Conservation (phyloP, 2,329 filamentous ascomycete species). For the Aureobasidium leucospermi region DNA sequence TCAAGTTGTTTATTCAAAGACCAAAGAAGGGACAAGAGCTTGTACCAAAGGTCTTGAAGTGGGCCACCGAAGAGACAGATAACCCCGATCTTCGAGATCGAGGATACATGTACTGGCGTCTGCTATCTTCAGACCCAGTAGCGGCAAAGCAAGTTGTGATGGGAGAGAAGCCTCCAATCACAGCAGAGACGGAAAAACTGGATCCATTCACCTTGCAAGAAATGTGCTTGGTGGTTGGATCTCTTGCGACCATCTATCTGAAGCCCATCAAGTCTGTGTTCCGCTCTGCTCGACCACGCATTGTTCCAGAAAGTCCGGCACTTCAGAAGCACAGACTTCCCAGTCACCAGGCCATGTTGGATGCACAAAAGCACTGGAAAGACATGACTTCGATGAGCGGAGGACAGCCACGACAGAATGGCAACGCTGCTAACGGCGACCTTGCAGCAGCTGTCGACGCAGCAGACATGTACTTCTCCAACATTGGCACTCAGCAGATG, state of each 20-base stretch:
- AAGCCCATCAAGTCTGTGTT: conserved; percentile 98
- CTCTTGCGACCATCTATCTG: conserved; percentile 91
- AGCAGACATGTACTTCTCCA: conserved; percentile 84
- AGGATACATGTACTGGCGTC: conserved; percentile 99
- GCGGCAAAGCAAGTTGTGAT: conserved; percentile 85
- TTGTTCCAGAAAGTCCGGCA: conserved; percentile 74
- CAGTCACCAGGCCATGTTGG: conserved; percentile 43
- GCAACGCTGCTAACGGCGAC: conserved; percentile 33
- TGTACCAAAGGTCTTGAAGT: conserved; percentile 91
- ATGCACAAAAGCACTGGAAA: conserved; percentile 21
- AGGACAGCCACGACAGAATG: conserved; percentile 19
- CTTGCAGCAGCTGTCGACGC: conserved; percentile 69
- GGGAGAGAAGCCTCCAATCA: conserved; percentile 95
- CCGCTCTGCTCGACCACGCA: conserved; percentile 73
- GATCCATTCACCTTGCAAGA: conserved; percentile 89
- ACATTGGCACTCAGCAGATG: conserved; percentile 67
- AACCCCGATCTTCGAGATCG: conserved; percentile 93
- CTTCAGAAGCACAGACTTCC: conserved; percentile 67
- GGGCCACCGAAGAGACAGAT: conserved; percentile 98
- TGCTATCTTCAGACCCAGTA: conserved; percentile 84
- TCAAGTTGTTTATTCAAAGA: conserved; percentile 95
- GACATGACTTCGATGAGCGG: conserved; percentile 8
- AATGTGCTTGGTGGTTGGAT: conserved; percentile 94
- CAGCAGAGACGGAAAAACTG: conserved; percentile 88
- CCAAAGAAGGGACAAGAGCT: conserved; percentile 90